Base-by-base conservation (phyloP, 1,284 basidiomycete species). In the Austropuccinia psidii region DNA sequence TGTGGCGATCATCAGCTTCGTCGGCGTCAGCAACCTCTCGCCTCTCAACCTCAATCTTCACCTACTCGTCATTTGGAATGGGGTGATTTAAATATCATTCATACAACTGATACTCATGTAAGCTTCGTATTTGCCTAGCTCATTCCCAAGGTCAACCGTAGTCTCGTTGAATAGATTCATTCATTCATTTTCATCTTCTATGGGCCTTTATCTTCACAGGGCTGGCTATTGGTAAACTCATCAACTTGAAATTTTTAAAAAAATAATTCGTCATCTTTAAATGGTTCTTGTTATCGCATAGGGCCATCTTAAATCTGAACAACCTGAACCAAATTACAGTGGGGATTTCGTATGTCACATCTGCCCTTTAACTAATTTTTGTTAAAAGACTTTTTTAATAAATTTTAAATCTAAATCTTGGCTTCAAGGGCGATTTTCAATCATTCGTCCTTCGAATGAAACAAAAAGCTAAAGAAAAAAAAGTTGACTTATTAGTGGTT, bases 41-140 rank as follows among this genome's bases (percentile, higher is more conserved):
- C 72, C 21, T 47, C 52, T 13, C 50, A 27, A 9, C 72, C 72
- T 33, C 33, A n/a, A 6, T n/a, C 21, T 13, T n/a, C 37, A 19
- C 78, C 78, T 2, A 74, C 64, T 29, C 76, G 77, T 37, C 85
- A 86, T 45, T 84, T 92, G 35, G 84, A 85, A 64, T 91, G 89
- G 89, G 86, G 88, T 37, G 88, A 91, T 77, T 82, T 91, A 50
- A 90, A 91, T 77, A 83, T 89, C 77, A 83, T 91, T 64, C 89
- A 90, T 79, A 90, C 90, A 27, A 91, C 90, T 0, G 90, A 91
- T 79, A 87, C 85, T 54, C 90, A 91, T 80, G 90, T 80, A 66
- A 76, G 78, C 35, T 27, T 2, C 37, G 1, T 13, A 54, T 11
- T 54, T n/a, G 15, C 21, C 21, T 54, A n/a, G 21, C 15, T n/a